Conservation (phyloP, 495 filamentous ascomycete species). For the Penicillium steckii region DNA sequence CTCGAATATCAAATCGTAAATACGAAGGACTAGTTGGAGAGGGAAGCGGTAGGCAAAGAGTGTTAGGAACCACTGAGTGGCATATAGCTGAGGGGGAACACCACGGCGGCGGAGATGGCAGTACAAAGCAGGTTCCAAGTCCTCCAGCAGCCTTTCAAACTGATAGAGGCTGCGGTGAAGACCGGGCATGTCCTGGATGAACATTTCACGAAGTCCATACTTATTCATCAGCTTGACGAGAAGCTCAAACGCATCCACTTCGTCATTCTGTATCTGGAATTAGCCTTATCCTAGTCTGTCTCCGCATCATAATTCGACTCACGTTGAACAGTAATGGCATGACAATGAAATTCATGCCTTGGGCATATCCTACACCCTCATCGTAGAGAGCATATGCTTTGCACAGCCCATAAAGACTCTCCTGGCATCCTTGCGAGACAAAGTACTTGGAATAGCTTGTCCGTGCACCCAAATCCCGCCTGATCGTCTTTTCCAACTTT, state of each 20-base stretch:
- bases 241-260: constrained; percentile 93
- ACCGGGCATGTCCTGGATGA: constrained; percentile 94
- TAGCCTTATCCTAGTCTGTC: neutral
- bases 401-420: constrained; percentile 90
- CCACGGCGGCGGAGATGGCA: constrained; percentile 89
- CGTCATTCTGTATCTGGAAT: constrained; percentile 71
- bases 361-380: constrained; percentile 91
- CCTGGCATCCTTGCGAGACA: constrained; percentile 83
- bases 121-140: constrained; percentile 89
- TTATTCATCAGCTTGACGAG: constrained; percentile 95
- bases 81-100: constrained; percentile 89
- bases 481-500: constrained; percentile 90
- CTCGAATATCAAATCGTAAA: constrained; percentile 94
- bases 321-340: constrained; percentile 98
- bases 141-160: constrained; percentile 92
- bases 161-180: constrained; percentile 91
- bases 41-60: constrained; percentile 99
- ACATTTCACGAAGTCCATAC: constrained; percentile 89
- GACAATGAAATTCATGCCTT: constrained; percentile 97
- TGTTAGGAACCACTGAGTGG: constrained; percentile 98
- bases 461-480: constrained; percentile 82
- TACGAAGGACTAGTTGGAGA: constrained; percentile 89
- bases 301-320: constrained; percentile 29
- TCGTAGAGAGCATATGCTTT: constrained; percentile 98
- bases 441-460: constrained; percentile 97